Evolutionary conservation across 2,329 filamentous ascomycete genomes (phyloP), one percentile per base, ranked within the genome.

Genomic region (Graphilbum ipis-grandicollis): DNA sequence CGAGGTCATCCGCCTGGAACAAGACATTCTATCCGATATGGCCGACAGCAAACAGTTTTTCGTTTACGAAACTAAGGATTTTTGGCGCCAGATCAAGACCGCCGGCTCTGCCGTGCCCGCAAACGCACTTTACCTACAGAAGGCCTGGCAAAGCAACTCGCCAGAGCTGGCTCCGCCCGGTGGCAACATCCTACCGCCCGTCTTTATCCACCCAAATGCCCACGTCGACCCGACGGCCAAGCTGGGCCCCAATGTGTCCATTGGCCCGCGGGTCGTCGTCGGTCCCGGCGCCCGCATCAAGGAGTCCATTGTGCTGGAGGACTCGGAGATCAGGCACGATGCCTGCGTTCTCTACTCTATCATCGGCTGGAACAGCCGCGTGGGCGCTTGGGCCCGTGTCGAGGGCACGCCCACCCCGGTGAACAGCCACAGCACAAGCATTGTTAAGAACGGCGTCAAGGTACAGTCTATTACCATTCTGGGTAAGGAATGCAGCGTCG

Each of bases 81-180:
- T 98, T 60, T 98, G 90, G 90, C 84, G 90, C 49, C 90, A 98
- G 67, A 96, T 98, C 71, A 98, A 98, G 72, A 94, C 90, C 2
- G 90, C 90, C 41, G 90, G 90, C 41, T 96, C 88, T 6, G 90
- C 90, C 35, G 85, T 98, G 21, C 90, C 90, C 14, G 90, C 90
- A 44, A 96, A 96, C 52, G 90, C 90, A 13, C 71, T 98, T 25
- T 98, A 98, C 61, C 74, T 98, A 38, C 84, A 92, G 56, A 84
- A 94, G 64, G 88, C 90, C 17, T 79, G 79, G 65, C 88, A 96
- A 60, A 71, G 67, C 32, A 75, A 75, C 47, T 84, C 82, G 29
- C 67, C 75, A 37, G 88, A 94, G 62, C 77, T 96, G 36, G 76
- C 83, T 12, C 63, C 75, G 44, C 80, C 86, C 22, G 90, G 82